A percentile compares a stretch with the other conserved stretches of the same genome.
phyloP scores from a whole-genome alignment of 768 basidiomycete genomes.

The Phlegmacium glaucopus region DNA sequence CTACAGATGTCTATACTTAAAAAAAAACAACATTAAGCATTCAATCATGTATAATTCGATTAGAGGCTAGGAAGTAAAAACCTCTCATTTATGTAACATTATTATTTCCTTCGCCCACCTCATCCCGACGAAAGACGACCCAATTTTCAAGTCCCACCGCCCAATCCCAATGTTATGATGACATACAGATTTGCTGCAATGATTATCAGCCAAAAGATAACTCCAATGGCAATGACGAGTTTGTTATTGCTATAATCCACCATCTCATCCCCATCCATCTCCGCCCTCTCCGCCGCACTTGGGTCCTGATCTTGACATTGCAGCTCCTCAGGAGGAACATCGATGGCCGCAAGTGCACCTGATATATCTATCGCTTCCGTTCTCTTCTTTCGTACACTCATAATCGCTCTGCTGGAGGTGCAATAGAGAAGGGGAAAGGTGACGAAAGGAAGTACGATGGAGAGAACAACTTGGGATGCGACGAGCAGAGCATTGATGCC shows the following conservation, averaged over 20 bases:
- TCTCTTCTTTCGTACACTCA: slow-evolving; percentile 57
- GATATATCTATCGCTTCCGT: slow-evolving; percentile 12
- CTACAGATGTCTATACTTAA: no score
- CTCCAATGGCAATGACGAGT: slow-evolving; percentile 47
- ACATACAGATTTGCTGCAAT: slow-evolving; percentile 76
- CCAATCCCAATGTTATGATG: slow-evolving; percentile 50
- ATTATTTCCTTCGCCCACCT: no score
- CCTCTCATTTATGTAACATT: no score
- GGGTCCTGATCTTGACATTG: background rate
- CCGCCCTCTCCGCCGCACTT: slow-evolving; percentile 10
- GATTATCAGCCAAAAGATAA: slow-evolving; percentile 60
- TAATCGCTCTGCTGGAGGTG: slow-evolving; percentile 67
- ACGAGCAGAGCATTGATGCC: slow-evolving; percentile 82
- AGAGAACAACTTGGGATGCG: slow-evolving; percentile 79
- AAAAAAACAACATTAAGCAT: no score
- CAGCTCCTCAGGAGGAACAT: background rate
- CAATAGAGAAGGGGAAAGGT: slow-evolving; percentile 77
- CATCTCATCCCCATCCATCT: slow-evolving; percentile 27
- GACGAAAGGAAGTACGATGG: slow-evolving; percentile 82
- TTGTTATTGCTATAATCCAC: slow-evolving; percentile 66
- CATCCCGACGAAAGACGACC: no score
- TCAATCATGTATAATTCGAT: no score
- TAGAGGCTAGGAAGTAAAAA: no score
- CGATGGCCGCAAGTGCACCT: background rate
- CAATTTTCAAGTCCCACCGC: background rate